Base-by-base conservation (phyloP, 257 asterid species). In the Jacaranda copaia region DNA sequence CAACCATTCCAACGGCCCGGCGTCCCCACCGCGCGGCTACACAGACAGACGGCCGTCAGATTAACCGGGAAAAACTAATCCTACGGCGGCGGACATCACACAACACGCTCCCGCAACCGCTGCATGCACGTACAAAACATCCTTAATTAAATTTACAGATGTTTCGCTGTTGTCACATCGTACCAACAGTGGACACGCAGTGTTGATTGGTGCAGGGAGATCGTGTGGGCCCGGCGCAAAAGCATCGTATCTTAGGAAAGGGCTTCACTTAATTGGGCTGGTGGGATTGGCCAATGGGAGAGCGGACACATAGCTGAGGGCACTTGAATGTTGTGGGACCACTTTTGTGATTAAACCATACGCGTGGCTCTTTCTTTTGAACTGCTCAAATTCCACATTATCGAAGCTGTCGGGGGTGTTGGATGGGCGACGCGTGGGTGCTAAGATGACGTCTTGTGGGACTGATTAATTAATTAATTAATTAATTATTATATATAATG, bases 201-300 rank as follows among this genome's bases (percentile, higher is more conserved):
- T 3, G 13, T 49, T 76, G 85, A 86, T 86, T 84, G 87, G 89
- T 20, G 75, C 16, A 38, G 0, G 5, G 18, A 73, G 88, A 85
- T 85, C 80, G 76, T 64, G 79, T 61, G 83, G 93, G 86, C 13
- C 87, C 80, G 59, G 5, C 0, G 6, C 6, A 79, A 81, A 81
- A 83, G 85, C 63, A 82, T 75, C 88, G 86, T 78, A 85, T 88
- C 89, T 45, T 16, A 42, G 46, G 77, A 82, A 80, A 88, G 19
- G 59, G 13, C 19, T 68, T 1, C 11, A 25, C 79, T 36, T 69
- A 25, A 86, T 86, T 86, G 87, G 90, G 66, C 40, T 13, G 77
- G 3, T 77, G 38, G 25, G 40, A 18, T 0, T 9, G 5, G 16
- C 90, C 86, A 85, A 83, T 64, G 18, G 25, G 46, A 74, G 6